Evolutionary conservation across 768 basidiomycete genomes (phyloP).

Genomic region (Mycena galericulata): DNA sequence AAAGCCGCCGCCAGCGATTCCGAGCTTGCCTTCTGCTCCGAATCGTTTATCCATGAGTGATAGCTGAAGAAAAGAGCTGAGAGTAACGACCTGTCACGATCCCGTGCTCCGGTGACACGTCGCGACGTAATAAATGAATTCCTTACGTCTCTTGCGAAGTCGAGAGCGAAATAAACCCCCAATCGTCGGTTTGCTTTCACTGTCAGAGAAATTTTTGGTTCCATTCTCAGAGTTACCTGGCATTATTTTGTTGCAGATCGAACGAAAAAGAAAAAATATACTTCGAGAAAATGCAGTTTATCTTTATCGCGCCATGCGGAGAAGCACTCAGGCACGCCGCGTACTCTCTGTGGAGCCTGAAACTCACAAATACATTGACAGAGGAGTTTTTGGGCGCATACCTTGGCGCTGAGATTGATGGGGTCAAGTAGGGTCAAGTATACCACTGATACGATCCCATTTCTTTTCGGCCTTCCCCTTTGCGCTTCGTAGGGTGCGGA

Average conservation of each 20-base stretch:
- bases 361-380: too few relatives aligned
- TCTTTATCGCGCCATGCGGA: neutral
- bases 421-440: too few relatives aligned
- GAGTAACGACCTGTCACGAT: neutral
- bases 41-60: constrained; percentile 24
- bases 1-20: constrained; percentile 42
- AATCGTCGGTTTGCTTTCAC: neutral
- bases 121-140: too few relatives aligned
- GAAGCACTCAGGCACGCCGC: neutral
- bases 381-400: too few relatives aligned
- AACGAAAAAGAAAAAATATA: neutral
- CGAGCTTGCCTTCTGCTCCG: constrained; percentile 39
- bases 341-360: too few relatives aligned
- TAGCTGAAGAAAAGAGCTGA: neutral
- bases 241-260: neutral
- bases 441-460: too few relatives aligned
- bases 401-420: too few relatives aligned
- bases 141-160: neutral
- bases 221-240: neutral
- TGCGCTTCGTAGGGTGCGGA: too few relatives aligned
- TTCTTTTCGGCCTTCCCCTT: too few relatives aligned
- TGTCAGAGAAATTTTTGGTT: neutral
- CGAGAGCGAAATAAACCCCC: neutral
- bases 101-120: neutral
- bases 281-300: neutral